Evolutionary conservation across 306 rosid species (phyloP).

Genomic region (Hippophae rhamnoides): DNA sequence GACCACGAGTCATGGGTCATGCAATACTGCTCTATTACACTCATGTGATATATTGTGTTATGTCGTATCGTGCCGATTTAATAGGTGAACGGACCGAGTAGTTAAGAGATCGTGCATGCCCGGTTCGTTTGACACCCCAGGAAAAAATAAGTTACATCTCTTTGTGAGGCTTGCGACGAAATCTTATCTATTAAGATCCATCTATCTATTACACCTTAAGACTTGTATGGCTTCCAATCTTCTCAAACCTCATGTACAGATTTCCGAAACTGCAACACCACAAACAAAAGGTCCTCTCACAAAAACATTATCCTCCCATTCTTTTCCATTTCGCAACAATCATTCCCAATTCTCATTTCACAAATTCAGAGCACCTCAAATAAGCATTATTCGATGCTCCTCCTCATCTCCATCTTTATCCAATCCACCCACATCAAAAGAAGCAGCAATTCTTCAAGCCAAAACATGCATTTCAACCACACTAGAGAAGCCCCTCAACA

Average conservation of each 20-base stretch:
- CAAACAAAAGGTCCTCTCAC: constrained; percentile 14
- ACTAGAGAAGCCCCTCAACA: constrained; percentile 76
- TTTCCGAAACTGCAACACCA: constrained; percentile 24
- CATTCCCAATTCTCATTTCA: constrained; percentile 18
- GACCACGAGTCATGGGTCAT: no score
- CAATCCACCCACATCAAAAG: constrained; percentile 69
- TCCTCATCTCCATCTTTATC: constrained; percentile 55
- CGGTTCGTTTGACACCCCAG: background rate
- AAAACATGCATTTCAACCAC: constrained; percentile 61
- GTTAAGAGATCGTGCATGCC: background rate
- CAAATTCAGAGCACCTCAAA: constrained; percentile 18
- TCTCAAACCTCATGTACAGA: constrained; percentile 25
- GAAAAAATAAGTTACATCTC: no score
- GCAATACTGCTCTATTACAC: no score
- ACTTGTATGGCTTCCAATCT: constrained; percentile 49
- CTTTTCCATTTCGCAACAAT: constrained; percentile 21
- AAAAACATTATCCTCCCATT: constrained; percentile 19
- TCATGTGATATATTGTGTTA: no score
- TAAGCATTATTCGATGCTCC: constrained; percentile 14
- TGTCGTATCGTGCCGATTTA: no score
- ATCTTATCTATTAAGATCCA: constrained; percentile 34
- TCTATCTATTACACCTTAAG: background rate
- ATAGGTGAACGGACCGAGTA: no score
- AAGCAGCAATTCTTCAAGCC: constrained; percentile 70
- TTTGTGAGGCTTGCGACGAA: background rate